Evolutionary conservation across 1,284 basidiomycete species (phyloP), one percentile per base, ranked within the genome.

Genomic region (Ustilago hordei): DNA sequence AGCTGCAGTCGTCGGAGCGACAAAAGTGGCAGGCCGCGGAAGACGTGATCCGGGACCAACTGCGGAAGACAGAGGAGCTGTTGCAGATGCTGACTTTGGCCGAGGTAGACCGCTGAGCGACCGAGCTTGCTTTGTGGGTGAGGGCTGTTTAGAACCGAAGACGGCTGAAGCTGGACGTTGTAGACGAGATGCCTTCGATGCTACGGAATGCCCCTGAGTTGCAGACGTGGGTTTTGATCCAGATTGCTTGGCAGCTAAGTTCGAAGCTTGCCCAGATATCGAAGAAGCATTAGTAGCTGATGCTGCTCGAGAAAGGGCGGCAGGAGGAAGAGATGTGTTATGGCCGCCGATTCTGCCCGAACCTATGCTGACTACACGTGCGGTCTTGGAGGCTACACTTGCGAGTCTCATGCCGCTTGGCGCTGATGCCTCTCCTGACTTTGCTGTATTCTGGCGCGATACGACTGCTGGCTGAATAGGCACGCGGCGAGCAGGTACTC

Each of bases 401-500:
- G 64, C 56, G 3, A 57, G 50, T 41, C 70, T 68, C 7, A 34
- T 8, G 1, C 61, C 55, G 34, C 23, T 43, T 6, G 43, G 2
- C 3, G 45, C 55, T 13, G 53, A 13, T 2, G 12, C n/a, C 2
- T 64, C 58, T 19, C 23, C 36, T 13, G 43, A 43, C 34, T 48
- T 73, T 41, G 54, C 47, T 17, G 57, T 38, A 23, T 23, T 23
- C 32, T 60, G 57, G 4, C 70, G 55, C 2, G 55, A 50, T 32
- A 54, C 48, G 8, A 36, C 28, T n/a, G 58, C 12, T n/a, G 55
- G 32, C 19, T 70, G 73, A 3, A 66, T 54, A 0, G n/a, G 61
- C 3, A 76, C 74, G 7, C 74, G 61, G 23, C 74, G 74, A 17
- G 74, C 74, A 59, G 69, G 74, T 4, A 71, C 60, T 15, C 74